phyloP scores from a whole-genome alignment of 2,329 filamentous ascomycete genomes.

The Cladosporium sp. region DNA sequence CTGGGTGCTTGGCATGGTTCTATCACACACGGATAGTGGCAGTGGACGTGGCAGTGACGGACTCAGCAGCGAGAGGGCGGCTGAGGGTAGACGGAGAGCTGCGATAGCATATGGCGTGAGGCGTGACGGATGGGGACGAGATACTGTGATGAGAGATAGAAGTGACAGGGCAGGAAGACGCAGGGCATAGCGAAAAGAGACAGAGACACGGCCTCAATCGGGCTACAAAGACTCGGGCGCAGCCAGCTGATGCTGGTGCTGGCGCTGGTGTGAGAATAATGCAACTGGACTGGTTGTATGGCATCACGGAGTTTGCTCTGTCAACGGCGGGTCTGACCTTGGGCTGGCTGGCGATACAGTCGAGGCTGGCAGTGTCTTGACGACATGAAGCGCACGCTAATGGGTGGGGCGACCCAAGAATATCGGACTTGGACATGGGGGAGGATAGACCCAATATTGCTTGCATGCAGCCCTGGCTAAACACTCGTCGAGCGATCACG shows the following conservation, averaged over 20 bases:
- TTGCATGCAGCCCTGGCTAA: no score
- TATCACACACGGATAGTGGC: background rate
- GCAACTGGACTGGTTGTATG: background rate
- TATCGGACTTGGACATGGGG: constrained; percentile 6
- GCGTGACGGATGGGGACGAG: background rate
- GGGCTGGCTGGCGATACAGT: background rate
- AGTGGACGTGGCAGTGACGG: background rate
- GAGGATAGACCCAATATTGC: background rate
- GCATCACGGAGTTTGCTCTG: constrained; percentile 1
- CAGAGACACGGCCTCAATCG: no score
- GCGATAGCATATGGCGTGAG: background rate
- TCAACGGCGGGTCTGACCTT: background rate
- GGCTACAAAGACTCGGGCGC: no score
- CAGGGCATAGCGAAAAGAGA: background rate
- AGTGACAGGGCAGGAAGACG: background rate
- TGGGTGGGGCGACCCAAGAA: constrained; percentile 1
- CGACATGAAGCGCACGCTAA: constrained; percentile 11
- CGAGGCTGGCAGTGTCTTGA: constrained; percentile 6
- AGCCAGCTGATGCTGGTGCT: background rate
- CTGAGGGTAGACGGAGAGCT: background rate
- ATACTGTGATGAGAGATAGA: background rate
- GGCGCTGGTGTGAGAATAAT: background rate
- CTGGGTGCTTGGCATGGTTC: constrained; percentile 25
- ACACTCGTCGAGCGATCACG: background rate
- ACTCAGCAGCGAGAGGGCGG: background rate